phyloP scores from a whole-genome alignment of 208 protist genomes.

The Crithidia expoeki region DNA sequence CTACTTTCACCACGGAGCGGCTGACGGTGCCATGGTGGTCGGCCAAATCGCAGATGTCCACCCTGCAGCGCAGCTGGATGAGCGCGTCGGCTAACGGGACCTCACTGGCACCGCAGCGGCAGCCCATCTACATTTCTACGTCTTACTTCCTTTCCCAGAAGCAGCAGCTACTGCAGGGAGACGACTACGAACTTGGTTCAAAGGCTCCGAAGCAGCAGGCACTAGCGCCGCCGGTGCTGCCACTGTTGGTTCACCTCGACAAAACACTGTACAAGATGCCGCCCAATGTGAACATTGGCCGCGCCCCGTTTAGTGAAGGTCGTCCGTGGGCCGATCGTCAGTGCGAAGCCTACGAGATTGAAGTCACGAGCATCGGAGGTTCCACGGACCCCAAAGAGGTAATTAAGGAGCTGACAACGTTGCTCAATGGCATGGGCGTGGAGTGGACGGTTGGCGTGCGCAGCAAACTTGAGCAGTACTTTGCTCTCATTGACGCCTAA shows the following conservation, averaged over 20 bases:
- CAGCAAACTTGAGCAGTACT: constrained; percentile 78
- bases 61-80: constrained; percentile 21
- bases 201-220: not conserved
- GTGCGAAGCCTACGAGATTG: constrained; percentile 64
- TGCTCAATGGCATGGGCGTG: constrained; percentile 51
- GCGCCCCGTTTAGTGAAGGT: constrained; percentile 27
- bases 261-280: constrained; percentile 52
- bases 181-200: not conserved
- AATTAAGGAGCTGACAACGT: constrained; percentile 41
- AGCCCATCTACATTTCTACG: constrained; percentile 22
- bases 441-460: constrained; percentile 57
- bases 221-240: constrained; percentile 17
- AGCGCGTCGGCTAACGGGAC: not conserved
- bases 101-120: constrained; percentile 7
- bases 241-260: constrained; percentile 63
- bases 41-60: constrained; percentile 38
- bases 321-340: constrained; percentile 23
- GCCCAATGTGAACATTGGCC: constrained; percentile 12
- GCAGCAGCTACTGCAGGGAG: constrained; percentile 26
- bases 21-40: constrained; percentile 60
- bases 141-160: constrained; percentile 24
- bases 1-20: constrained; percentile 60
- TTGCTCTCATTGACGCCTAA: constrained; percentile 23
- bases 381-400: constrained; percentile 37
- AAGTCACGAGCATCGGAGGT: constrained; percentile 52